A percentile compares a stretch with the other conserved stretches of the same genome.
Evolutionary conservation across 2,329 filamentous ascomycete species (phyloP).

Genomic region (Penicillium polonicum): DNA sequence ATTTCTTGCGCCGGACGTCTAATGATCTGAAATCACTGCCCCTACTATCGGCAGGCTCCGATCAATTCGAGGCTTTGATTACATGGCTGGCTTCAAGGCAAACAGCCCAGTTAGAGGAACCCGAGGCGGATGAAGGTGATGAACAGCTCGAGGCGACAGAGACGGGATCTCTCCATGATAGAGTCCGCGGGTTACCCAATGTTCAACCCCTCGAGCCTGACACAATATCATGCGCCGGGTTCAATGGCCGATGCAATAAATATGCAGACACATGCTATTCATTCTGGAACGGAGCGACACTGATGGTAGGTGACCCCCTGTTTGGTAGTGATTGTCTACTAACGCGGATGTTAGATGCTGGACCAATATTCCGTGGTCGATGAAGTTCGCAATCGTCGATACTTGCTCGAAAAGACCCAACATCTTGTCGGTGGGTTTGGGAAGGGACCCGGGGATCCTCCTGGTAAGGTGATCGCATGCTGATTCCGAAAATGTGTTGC

Average conservation of each 20-base stretch:
- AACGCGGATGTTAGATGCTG: constrained; percentile 52
- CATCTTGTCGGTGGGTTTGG: constrained; percentile 80
- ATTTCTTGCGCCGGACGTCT: constrained; percentile 66
- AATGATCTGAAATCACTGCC: constrained; percentile 28
- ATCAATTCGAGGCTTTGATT: constrained; percentile 39
- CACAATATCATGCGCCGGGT: constrained; percentile 62
- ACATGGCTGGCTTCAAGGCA: constrained; percentile 65
- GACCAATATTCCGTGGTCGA: constrained; percentile 60
- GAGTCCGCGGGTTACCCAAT: constrained; percentile 29
- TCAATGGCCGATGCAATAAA: constrained; percentile 91
- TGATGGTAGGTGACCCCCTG: constrained; percentile 40
- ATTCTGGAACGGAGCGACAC: constrained; percentile 80
- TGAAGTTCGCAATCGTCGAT: constrained; percentile 63
- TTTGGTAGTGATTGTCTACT: constrained; percentile 23
- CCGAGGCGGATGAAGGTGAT: constrained; percentile 17
- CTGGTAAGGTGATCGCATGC: constrained; percentile 51
- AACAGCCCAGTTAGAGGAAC: constrained; percentile 53
- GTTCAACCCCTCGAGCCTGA: constrained; percentile 24
- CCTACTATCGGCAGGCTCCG: constrained; percentile 29
- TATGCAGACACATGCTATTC: constrained; percentile 91
- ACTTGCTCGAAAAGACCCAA: constrained; percentile 81
- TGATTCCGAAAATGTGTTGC: not conserved
- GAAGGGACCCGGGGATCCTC: constrained; percentile 66
- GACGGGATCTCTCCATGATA: constrained; percentile 24
- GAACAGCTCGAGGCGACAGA: constrained; percentile 1